A percentile compares a stretch with the other conserved stretches of the same genome.
phyloP scores from a whole-genome alignment of 1,139 yeast species.

The Yamadazyma jaroonii region DNA sequence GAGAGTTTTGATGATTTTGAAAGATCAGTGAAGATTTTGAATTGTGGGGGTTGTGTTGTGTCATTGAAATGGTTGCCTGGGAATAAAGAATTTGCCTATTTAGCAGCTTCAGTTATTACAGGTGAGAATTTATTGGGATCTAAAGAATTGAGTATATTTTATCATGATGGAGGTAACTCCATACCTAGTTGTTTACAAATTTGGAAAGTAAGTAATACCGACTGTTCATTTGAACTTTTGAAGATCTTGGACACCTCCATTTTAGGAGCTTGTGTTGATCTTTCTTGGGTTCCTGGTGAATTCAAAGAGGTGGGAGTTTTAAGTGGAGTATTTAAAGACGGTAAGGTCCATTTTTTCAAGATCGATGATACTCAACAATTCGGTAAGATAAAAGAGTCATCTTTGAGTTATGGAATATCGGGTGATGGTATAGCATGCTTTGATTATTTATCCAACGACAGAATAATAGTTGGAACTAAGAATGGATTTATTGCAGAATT shows the following conservation, averaged over 20 bases:
- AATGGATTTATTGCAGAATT: conserved; percentile 71
- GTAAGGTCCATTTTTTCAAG: conserved; percentile 54
- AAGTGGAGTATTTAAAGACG: conserved; percentile 62
- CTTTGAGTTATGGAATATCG: conserved; percentile 25
- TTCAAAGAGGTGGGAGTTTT: conserved; percentile 35
- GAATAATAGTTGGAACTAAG: conserved; percentile 58
- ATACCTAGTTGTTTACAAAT: conserved; percentile 45
- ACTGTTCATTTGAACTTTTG: conserved; percentile 21
- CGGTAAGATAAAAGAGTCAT: conserved; percentile 24
- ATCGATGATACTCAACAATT: conserved; percentile 18
- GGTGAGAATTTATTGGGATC: conserved; percentile 24
- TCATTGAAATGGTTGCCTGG: conserved; percentile 55
- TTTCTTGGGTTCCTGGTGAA: conserved; percentile 49
- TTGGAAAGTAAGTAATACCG: conserved; percentile 38
- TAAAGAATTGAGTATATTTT: conserved; percentile 34
- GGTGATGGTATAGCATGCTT: conserved; percentile 44
- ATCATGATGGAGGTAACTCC: conserved; percentile 7
- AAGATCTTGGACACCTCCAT: conserved; percentile 35
- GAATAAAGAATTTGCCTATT: conserved; percentile 24
- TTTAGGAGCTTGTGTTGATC: conserved; percentile 53
- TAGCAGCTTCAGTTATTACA: conserved; percentile 51
- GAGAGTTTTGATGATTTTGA: conserved; percentile 10
- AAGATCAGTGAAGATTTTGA: conserved; percentile 45
- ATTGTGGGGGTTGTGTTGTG: conserved; percentile 56
- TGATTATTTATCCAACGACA: conserved; percentile 51